phyloP scores from a whole-genome alignment of 192 early-diverging fungal species.

The Geranomyces michiganensis region DNA sequence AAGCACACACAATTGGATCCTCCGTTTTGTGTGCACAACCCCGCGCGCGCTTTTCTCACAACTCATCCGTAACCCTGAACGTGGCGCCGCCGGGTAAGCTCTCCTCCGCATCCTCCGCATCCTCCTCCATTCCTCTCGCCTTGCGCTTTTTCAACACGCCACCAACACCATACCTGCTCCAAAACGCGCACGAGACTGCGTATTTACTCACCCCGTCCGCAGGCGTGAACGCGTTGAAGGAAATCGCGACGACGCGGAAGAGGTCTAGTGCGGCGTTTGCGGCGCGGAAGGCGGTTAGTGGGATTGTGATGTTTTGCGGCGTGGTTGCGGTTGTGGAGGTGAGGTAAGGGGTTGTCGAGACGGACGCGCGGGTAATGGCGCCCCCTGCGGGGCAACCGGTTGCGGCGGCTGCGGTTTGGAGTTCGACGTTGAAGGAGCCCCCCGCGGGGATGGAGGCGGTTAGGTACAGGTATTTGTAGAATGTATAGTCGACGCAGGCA shows the following conservation, averaged over 20 bases:
- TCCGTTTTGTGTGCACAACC: no score
- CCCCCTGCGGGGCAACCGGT: conserved; percentile 4
- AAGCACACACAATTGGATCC: no score
- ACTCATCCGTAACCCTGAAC: background rate
- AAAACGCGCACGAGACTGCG: background rate
- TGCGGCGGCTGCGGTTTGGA: background rate
- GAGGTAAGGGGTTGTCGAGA: background rate
- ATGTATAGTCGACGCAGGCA: background rate
- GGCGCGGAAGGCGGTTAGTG: conserved; percentile 5
- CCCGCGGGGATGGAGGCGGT: background rate
- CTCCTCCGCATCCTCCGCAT: background rate
- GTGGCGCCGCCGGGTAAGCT: background rate
- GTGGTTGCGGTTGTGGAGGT: background rate
- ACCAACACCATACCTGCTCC: conserved; percentile 1
- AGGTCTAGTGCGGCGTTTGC: background rate
- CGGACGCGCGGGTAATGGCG: background rate
- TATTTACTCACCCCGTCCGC: background rate
- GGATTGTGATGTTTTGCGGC: background rate
- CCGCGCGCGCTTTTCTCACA: background rate
- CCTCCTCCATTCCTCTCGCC: background rate
- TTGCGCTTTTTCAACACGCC: background rate
- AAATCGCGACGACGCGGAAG: background rate
- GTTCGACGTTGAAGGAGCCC: background rate
- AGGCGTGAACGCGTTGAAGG: background rate
- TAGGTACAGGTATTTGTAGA: background rate